Evolutionary conservation across 352 stramenopile genomes (phyloP).

Genomic region (Globisporangium uncinulatum): DNA sequence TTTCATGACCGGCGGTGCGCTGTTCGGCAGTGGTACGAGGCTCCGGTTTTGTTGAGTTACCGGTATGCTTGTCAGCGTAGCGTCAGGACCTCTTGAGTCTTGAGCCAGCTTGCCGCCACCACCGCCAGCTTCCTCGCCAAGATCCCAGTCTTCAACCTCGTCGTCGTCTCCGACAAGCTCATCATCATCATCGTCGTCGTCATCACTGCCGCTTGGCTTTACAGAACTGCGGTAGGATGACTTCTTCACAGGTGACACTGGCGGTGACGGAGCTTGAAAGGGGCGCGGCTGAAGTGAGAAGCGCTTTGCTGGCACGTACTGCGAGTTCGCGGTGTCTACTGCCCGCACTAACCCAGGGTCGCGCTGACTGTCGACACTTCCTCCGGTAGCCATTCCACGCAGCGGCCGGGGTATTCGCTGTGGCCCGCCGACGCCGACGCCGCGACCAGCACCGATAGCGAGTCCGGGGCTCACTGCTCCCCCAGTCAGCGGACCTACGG

Average conservation of each 20-base stretch:
- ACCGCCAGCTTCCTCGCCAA: constrained; percentile 12
- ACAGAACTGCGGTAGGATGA: background rate
- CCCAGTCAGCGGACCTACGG: background rate
- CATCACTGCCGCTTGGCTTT: constrained; percentile 4
- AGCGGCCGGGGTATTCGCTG: constrained; percentile 1
- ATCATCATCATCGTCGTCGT: constrained; percentile 25
- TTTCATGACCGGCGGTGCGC: constrained; percentile 1
- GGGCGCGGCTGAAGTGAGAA: background rate
- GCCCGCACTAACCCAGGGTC: background rate
- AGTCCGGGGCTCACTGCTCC: background rate
- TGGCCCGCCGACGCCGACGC: background rate
- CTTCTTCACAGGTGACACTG: background rate
- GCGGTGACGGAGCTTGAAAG: background rate
- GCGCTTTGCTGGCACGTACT: background rate
- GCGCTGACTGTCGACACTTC: background rate
- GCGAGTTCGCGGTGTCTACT: background rate
- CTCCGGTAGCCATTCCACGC: background rate
- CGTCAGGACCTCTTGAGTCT: background rate
- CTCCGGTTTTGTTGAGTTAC: background rate
- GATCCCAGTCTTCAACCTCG: constrained; percentile 36
- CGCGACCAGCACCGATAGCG: background rate
- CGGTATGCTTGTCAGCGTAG: background rate
- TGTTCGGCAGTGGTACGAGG: background rate
- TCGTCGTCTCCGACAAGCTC: constrained; percentile 33
- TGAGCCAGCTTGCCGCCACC: background rate